These are phyloP conservation scores for Clonostachys byssicola DNA, from an alignment of 2,329 filamentous ascomycete genomes.

Conservation along the genomic window DNA sequence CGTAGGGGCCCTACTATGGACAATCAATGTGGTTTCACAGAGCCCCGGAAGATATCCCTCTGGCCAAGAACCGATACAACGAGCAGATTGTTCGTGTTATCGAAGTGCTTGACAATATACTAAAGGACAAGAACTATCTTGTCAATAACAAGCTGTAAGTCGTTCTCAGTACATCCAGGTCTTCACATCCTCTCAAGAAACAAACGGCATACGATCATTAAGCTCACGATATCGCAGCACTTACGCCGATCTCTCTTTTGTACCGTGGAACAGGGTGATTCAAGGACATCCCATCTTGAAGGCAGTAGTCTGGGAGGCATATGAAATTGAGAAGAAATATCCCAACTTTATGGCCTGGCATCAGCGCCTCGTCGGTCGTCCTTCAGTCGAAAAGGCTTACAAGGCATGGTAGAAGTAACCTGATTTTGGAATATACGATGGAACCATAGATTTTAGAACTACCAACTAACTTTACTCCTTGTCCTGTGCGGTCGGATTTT, in stretches of 20 bases:
- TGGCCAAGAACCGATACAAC: background rate
- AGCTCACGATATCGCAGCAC: slow-evolving; percentile 10
- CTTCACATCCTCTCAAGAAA: background rate
- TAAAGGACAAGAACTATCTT: slow-evolving; percentile 25
- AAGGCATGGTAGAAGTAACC: background rate
- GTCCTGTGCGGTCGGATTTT: too few species aligned
- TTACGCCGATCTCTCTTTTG: slow-evolving; percentile 24
- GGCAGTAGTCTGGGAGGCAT: slow-evolving; percentile 6
- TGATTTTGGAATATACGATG: too few species aligned
- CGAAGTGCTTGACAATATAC: slow-evolving; percentile 8
- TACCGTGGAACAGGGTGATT: slow-evolving; percentile 17
- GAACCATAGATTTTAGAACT: too few species aligned
- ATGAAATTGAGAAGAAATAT: slow-evolving; percentile 20
- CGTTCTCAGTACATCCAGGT: too few species aligned
- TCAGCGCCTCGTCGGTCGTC: slow-evolving; percentile 19
- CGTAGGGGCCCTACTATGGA: slow-evolving; percentile 39
- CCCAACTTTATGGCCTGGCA: slow-evolving; percentile 27
- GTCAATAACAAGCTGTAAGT: slow-evolving; percentile 23
- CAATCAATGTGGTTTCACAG: slow-evolving; percentile 28
- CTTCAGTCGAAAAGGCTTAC: slow-evolving; percentile 16
- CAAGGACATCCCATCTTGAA: background rate
- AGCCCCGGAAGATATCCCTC: slow-evolving; percentile 4
- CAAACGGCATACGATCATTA: background rate
- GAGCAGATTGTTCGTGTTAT: background rate
- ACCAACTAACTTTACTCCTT: too few species aligned